phyloP scores from a whole-genome alignment of 441 rosid species.

The Gossypium davidsonii region DNA sequence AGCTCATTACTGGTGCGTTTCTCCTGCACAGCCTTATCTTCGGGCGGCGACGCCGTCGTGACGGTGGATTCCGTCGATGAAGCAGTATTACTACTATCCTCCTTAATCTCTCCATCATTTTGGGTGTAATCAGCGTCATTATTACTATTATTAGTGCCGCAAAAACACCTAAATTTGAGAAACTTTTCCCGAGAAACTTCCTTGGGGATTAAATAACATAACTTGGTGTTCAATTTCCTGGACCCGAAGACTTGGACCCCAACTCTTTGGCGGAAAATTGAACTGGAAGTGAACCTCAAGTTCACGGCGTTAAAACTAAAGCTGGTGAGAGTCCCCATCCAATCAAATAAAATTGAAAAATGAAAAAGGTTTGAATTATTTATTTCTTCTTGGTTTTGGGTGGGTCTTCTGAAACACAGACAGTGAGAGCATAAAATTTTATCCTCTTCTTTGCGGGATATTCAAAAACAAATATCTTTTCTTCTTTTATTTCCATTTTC shows the following conservation, averaged over 20 bases:
- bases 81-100: conserved; percentile 10
- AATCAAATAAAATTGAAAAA: background rate
- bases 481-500: too few species aligned
- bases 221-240: conserved; percentile 17
- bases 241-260: conserved; percentile 18
- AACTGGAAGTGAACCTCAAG: conserved; percentile 30
- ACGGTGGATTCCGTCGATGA: conserved; percentile 36
- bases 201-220: conserved; percentile 20
- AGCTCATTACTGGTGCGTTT: conserved; percentile 29
- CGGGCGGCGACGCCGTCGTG: conserved; percentile 36
- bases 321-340: conserved; percentile 76
- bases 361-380: background rate
- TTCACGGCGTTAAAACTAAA: conserved; percentile 40
- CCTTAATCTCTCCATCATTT: conserved; percentile 24
- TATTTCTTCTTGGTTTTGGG: too few species aligned
- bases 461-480: background rate
- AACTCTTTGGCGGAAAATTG: conserved; percentile 23
- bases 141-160: conserved; percentile 19
- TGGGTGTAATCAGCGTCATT: conserved; percentile 14
- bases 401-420: background rate
- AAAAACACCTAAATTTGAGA: conserved; percentile 38
- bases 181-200: conserved; percentile 13
- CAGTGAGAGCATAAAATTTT: background rate
- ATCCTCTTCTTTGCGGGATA: background rate
- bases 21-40: conserved; percentile 29